A percentile compares a stretch with the other conserved stretches of the same genome.
Evolutionary conservation across 192 early-diverging fungal genomes (phyloP).

Genomic region (Chytriomyces sp.): DNA sequence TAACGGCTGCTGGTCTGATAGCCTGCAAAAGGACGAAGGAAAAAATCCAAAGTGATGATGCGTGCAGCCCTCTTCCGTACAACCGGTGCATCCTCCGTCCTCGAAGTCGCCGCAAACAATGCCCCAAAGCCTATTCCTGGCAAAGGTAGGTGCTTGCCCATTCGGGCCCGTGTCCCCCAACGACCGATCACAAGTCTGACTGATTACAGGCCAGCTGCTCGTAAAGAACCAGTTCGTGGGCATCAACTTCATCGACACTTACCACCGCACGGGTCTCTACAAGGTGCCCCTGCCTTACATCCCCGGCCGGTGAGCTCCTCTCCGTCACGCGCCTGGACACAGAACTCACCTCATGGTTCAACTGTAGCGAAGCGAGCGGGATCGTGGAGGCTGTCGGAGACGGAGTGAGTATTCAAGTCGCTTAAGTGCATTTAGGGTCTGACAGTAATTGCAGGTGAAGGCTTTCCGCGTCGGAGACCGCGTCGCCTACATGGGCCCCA

Average conservation of each 20-base stretch:
- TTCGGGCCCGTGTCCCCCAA: not conserved
- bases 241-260: conserved; percentile 91
- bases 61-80: conserved; percentile 25
- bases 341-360: not conserved
- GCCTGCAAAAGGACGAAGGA: no score
- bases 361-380: conserved; percentile 71
- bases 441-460: conserved; percentile 41
- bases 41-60: conserved; percentile 7
- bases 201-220: conserved; percentile 53
- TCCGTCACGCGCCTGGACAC: not conserved
- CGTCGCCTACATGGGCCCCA: conserved; percentile 70
- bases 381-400: conserved; percentile 76
- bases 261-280: conserved; percentile 82
- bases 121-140: conserved; percentile 17
- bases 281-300: conserved; percentile 62
- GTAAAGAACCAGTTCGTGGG: conserved; percentile 77
- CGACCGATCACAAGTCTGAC: not conserved
- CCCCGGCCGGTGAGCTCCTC: conserved; percentile 58
- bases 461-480: conserved; percentile 76
- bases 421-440: not conserved
- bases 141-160: not conserved
- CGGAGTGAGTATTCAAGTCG: conserved; percentile 42
- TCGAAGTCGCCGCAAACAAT: conserved; percentile 21
- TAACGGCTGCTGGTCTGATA: no score
- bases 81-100: conserved; percentile 17